Conservation (phyloP, 441 rosid genomes). For the Brassica hybrid region DNA sequence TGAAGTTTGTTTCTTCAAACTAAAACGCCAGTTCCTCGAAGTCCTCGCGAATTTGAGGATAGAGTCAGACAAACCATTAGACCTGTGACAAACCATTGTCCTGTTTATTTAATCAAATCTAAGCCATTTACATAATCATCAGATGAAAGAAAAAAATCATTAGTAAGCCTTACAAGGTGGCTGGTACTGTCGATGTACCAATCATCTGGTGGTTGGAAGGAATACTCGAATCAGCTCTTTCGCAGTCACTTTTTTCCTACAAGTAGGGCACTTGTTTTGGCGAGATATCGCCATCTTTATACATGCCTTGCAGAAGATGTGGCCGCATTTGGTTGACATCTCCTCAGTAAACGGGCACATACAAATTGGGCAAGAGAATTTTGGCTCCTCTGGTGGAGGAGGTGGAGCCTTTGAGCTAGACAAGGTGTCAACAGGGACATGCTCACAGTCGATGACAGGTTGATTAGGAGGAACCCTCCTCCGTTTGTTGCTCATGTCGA, state of each 20-base stretch:
- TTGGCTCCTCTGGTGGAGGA: conserved; percentile 60
- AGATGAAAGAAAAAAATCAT: neutral
- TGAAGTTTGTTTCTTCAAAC: conserved; percentile 30
- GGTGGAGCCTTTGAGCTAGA: conserved; percentile 39
- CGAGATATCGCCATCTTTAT: conserved; percentile 70
- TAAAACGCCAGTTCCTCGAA: conserved; percentile 22
- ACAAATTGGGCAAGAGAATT: conserved; percentile 90
- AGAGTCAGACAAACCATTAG: conserved; percentile 23
- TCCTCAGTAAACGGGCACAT: conserved; percentile 79
- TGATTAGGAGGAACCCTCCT: conserved; percentile 55
- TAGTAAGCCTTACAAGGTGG: conserved; percentile 48
- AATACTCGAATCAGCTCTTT: conserved; percentile 89
- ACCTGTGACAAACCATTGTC: conserved; percentile 27
- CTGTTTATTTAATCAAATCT: neutral
- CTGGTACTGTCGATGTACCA: conserved; percentile 23
- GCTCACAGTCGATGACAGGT: conserved; percentile 54
- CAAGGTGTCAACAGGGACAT: conserved; percentile 7
- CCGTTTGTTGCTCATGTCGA: conserved; percentile 53
- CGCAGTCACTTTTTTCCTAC: conserved; percentile 75
- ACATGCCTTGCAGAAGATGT: conserved; percentile 89
- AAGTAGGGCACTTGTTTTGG: conserved; percentile 86
- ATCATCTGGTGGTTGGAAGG: conserved; percentile 80
- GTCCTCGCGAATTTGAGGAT: conserved; percentile 21
- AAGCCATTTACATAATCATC: neutral
- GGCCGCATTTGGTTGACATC: conserved; percentile 95